Percentiles rank a stretch among this genome's conserved stretches.
phyloP scores from a whole-genome alignment of 2,329 filamentous ascomycete species.

The Phoma sp. region DNA sequence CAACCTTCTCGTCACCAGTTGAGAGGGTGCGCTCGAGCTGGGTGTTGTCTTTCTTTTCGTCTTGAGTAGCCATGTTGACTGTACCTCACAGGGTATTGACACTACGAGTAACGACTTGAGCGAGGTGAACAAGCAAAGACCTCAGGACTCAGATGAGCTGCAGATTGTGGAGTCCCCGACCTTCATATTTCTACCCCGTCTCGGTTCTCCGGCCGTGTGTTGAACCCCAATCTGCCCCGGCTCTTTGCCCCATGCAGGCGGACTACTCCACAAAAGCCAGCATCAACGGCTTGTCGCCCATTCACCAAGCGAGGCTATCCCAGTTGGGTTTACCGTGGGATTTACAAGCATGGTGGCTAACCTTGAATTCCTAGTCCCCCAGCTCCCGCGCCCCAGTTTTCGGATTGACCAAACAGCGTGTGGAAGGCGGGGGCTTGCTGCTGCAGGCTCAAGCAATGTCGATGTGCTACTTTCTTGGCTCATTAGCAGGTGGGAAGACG shows the following conservation, averaged over 20 bases:
- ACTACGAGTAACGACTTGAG: slow-evolving; percentile 16
- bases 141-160: slow-evolving; percentile 28
- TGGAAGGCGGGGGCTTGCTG: slow-evolving; percentile 25
- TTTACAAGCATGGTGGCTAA: neutral
- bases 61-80: slow-evolving; percentile 31
- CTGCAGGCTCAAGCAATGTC: slow-evolving; percentile 30
- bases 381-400: slow-evolving; percentile 16
- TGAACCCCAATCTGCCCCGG: slow-evolving; percentile 27
- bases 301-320: slow-evolving; percentile 11
- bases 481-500: slow-evolving; percentile 25
- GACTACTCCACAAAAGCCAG: slow-evolving; percentile 32
- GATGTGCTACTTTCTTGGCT: slow-evolving; percentile 34
- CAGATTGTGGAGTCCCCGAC: slow-evolving; percentile 22
- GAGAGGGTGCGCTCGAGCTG: slow-evolving; percentile 61
- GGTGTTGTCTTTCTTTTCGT: slow-evolving; percentile 44
- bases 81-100: slow-evolving; percentile 19
- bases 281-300: slow-evolving; percentile 20
- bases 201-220: slow-evolving; percentile 25
- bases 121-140: slow-evolving; percentile 16
- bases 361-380: slow-evolving; percentile 23
- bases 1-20: slow-evolving; percentile 55
- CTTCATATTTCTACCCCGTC: slow-evolving; percentile 35
- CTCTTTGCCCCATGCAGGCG: slow-evolving; percentile 29
- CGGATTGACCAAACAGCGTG: slow-evolving; percentile 26
- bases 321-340: slow-evolving; percentile 20